Evolutionary conservation across 1,139 yeast genomes (phyloP), one percentile per base, ranked within the genome.

Genomic region (Lodderomyces margitis): DNA sequence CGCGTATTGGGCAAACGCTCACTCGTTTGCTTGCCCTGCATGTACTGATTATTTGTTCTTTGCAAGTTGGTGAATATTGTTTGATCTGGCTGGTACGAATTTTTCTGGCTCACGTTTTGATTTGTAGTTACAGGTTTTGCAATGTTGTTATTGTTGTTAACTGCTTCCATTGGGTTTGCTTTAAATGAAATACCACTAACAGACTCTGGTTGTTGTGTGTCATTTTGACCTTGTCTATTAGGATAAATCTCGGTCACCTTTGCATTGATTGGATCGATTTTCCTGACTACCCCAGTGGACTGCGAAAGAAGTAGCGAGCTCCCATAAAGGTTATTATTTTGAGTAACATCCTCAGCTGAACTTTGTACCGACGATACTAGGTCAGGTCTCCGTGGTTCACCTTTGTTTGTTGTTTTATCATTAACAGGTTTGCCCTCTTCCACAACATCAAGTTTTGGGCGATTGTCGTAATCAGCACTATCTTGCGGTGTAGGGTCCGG

Each of bases 271-370:
- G 58, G 56, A 37, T 66, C 69, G 3, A 72, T 53, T 47, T 71
- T 70, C 37, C 63, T 61, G 3, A 68, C 64, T 41, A 70, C 51
- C 1, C 78, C 78, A 0, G 78, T 72, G 1, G 75, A 68, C 47
- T 72, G 78, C 1, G 76, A 71, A 10, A 72, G 53, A 36, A 70
- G 58, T 27, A 72, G 50, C 5, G 75, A 70, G 2, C 75, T 76
- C 2, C 76, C 75, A 45, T 71, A 72, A 39, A 70, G 43, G 46
- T 68, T 68, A 36, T 57, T 59, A 3, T 63, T 51, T 15, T 50
- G 52, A 8, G 50, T 46, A 24, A 65, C 53, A 31, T 66, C 70
- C 12, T 64, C 70, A 2, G 60, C 52, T 0, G 70, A 64, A 42
- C 62, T 59, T 37, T 49, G 48, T 5, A 43, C 42, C 10, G 55